A percentile compares a stretch with the other conserved stretches of the same genome.
phyloP scores from a whole-genome alignment of 139 green algal genomes.

The Raphidocelis subcapitata region DNA sequence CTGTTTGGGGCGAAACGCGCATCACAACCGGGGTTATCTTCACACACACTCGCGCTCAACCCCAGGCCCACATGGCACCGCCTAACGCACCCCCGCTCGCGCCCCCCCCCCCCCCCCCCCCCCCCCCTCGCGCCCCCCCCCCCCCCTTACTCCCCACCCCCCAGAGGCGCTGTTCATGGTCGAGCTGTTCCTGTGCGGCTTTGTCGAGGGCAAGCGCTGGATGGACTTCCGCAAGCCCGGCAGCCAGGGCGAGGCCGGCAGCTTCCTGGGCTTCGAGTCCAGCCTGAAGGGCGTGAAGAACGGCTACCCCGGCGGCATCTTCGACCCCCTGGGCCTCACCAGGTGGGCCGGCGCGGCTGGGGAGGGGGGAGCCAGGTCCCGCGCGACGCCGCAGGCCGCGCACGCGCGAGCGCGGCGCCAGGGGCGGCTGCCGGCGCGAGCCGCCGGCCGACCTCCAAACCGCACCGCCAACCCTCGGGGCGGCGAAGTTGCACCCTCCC shows the following conservation, averaged over 20 bases:
- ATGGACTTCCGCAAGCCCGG: conserved; percentile 83
- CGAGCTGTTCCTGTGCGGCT: conserved; percentile 76
- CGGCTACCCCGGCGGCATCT: conserved; percentile 73
- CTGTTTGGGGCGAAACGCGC: too few species aligned
- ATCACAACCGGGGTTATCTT: neutral
- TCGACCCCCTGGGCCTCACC: conserved; percentile 77
- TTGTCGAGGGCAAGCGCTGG: conserved; percentile 85
- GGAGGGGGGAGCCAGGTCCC: too few species aligned
- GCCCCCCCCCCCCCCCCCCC: neutral
- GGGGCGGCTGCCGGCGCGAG: too few species aligned
- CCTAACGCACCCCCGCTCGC: too few species aligned
- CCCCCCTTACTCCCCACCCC: neutral
- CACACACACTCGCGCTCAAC: neutral
- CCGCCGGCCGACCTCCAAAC: too few species aligned
- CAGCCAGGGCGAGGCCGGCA: conserved; percentile 62
- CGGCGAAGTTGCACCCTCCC: too few species aligned
- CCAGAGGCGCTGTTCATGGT: neutral
- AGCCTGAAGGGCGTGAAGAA: conserved; percentile 59
- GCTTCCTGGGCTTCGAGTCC: conserved; percentile 73
- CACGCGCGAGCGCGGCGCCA: conserved; percentile 8
- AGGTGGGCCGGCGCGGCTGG: conserved; percentile 15
- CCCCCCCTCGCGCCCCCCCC: too few species aligned
- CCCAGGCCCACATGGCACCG: too few species aligned
- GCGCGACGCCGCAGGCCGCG: too few species aligned
- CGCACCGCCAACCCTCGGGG: too few species aligned